Evolutionary conservation across 192 early-diverging fungal genomes (phyloP), one percentile per base, ranked within the genome.

Genomic region (Coemansia guatemalensis): DNA sequence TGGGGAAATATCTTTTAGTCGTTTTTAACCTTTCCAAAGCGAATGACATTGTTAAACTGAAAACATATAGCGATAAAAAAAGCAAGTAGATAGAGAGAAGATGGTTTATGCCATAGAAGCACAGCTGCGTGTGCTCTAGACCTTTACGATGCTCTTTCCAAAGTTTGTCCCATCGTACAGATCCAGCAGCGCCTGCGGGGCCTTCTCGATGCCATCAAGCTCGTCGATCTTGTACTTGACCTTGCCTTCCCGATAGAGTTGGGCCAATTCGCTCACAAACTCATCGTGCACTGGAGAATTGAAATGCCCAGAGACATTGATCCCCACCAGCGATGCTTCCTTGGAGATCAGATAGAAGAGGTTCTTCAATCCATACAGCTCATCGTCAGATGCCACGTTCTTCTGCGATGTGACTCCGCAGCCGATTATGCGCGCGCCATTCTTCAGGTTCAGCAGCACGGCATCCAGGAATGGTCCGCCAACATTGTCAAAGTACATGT

Each of bases 401-500:
- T 90, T 89, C 56, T 88, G 85, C 22, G 89, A 88, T 59, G 92
- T 91, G 69, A 84, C 85, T 41, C 93, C 92, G 62, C 88, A 90
- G 11, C 81, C 82, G n/a, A 88, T 59, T 53, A 95, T 82, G 55
- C 93, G 86, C 3, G 85, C 91, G 56, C 77, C 64, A 5, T 14
- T 18, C 73, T 93, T 93, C 72, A 89, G 78, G 26, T 82, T 64
- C 14, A 71, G 67, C 21, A 95, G 68, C 7, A 81, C 89, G 22
- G 83, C 82, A 22, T 94, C 92, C 12, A 95, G 81, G 57, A 82
- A 85, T 69, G 88, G 83, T 23, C 92, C 94, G 51, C 88, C 90
- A 21, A 94, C 89, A 51, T 90, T 84, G 52, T 94, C 91, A 71
- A 87, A 93, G 68, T 94, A 94, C 21, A 95, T 85, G 65, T 95